Conservation (phyloP, 2,329 filamentous ascomycete genomes). For the Ophiostoma ulmi region DNA sequence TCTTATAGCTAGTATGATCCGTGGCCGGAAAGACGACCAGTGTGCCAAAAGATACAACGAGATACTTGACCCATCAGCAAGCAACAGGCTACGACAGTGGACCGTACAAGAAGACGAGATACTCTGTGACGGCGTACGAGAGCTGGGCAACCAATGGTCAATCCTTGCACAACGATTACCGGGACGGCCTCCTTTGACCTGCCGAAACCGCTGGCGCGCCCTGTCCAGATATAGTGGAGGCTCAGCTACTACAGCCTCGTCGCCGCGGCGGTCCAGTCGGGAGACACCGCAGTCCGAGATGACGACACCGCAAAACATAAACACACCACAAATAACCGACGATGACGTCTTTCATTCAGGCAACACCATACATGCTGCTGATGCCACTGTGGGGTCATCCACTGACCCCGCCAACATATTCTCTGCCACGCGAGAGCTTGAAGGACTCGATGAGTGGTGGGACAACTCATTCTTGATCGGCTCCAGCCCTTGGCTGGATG, state of each 20-base stretch:
- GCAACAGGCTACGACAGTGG: constrained; percentile 18
- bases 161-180: constrained; percentile 14
- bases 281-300: background rate
- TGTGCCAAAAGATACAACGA: constrained; percentile 23
- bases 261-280: background rate
- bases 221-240: background rate
- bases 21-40: constrained; percentile 21
- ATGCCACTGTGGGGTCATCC: background rate
- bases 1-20: constrained; percentile 16
- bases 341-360: background rate
- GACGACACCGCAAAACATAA: constrained; percentile 1
- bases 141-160: constrained; percentile 19
- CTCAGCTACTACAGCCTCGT: background rate
- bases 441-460: background rate
- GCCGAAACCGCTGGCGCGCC: constrained; percentile 21
- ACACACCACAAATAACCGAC: background rate
- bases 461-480: background rate
- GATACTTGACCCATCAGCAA: constrained; percentile 18
- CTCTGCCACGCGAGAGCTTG: background rate
- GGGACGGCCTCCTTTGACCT: constrained; percentile 19
- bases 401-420: background rate
- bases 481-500: background rate
- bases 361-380: background rate
- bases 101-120: constrained; percentile 13
- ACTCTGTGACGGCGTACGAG: constrained; percentile 5